Evolutionary conservation across 1,284 basidiomycete species (phyloP), one percentile per base, ranked within the genome.

Genomic region (Ustilago trichophora): DNA sequence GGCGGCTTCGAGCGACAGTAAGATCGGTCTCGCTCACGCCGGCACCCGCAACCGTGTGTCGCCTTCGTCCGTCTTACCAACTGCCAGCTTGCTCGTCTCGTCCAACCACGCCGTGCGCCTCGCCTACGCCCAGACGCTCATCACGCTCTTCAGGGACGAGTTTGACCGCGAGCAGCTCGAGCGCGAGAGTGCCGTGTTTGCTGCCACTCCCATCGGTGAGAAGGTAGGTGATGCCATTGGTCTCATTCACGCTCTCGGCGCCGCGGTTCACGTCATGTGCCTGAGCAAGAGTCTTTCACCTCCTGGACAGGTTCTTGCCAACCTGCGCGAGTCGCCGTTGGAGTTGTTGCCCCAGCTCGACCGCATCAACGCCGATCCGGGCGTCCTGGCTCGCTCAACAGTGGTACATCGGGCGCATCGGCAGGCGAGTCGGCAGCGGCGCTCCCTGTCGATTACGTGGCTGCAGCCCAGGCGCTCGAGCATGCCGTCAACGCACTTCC

Each of bases 391-490:
- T 64, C 60, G 40, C 62, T 65, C 34, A 41, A 38, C 34, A 56
- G 51, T 41, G 49, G 42, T 31, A 34, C 31, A 7, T 44, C 44
- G 15, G 42, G 35, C 25, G 44, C 54, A 9, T 25, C 36, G 4
- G 48, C 26, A 22, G 60, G 74, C 34, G 73, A 45, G 44, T 58
- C 44, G 27, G 57, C 26, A 18, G 73, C 70, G 18, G 57, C 64
- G 65, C 85, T 85, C 4, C 84, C 89, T 12, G 87, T 88, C 29
- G 94, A 97, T 79, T 93, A 91, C 78, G 84, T 87, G 2, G 87
- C 89, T 65, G 86, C 93, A 32, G 82, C 89, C n/a, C 84, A 86
- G 33, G 85, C 94, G 38, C 85, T 97, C 25, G 85, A 84, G 15
- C 86, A 86, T 3, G 83, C 91, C 13, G 88, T 92, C 43, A 84